Evolutionary conservation across 371 early-diverging fungal species (phyloP), one percentile per base, ranked within the genome.

Genomic region (Apophysomyces ossiformis): DNA sequence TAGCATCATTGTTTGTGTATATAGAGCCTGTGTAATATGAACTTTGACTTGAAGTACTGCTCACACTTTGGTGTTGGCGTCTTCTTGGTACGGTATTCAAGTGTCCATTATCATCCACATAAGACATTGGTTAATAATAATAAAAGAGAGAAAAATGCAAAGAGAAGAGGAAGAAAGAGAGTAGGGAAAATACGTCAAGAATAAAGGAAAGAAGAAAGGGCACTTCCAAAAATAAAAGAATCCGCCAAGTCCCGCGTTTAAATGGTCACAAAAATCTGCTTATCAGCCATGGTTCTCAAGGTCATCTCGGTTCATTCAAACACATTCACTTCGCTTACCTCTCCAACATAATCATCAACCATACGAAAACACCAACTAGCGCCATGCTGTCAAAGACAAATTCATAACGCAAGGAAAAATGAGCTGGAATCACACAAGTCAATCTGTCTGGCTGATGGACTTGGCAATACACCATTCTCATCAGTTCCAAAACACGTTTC

Each of bases 21-120:
- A 4, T 50, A 26, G 54, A 50, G 21, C 9, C 21, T 50, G 54
- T 57, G 65, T 64, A 6, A 45, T 37, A 8, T 5, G 18, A 21
- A 11, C 21, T 50, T 45, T 67, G 67, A n/a, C 67, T 67, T 13
- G 69, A 69, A 32, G 69, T 57, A 36, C 59, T 45, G 46, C 71
- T 65, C 36, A 61, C 39, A 38, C 39, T 36, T n/a, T 39, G 44
- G 18, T 32, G 38, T 35, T 61, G 36, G 18, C 21, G 58, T 18
- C 45, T 50, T 15, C 56, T 32, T 37, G 63, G 54, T 37, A 50
- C 12, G 16, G 63, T 36, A 18, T 63, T 43, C 43, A 43, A 37
- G 58, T 65, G 66, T 32, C 66, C 66, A 60, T 65, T 65, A 60
- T 65, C 66, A 36, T 65, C 66, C 11, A 65, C 54, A 54, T 58